Base-by-base conservation (phyloP, 2,329 filamentous ascomycete genomes). In the Aspergillus sp. region DNA sequence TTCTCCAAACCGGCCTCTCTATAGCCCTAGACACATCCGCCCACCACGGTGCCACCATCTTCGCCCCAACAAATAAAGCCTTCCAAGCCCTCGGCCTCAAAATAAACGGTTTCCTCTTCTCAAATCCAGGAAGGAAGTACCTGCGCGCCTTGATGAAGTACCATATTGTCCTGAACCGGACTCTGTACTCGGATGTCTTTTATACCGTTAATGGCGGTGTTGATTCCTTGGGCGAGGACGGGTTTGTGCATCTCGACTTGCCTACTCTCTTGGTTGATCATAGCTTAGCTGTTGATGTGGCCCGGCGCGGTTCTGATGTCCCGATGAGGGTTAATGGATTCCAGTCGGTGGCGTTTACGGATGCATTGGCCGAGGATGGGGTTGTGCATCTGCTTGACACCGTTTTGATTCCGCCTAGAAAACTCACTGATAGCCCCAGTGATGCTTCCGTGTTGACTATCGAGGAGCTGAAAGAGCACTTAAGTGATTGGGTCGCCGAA, bases 71-170 rank as follows among this genome's bases (percentile, higher is more conserved):
- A 37, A 95, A 96, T 74, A 70, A 68, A 5, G 90, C 90, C n/a
- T 95, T 91, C 71, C 61, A 77, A 56, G 79, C 79, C 52, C 82
- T 96, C 1, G 88, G 89, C 0, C 76, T 79, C 1, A 74, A 65
- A 43, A 79, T 85, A 56, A 94, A 91, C 60, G 86, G 83, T 19
- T 96, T 95, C 75, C 74, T 96, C 4, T 96, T 96, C 76, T 87
- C 85, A 46, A 73, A 79, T 27, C 78, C 75, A 41, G 90, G 90
- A 2, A 72, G 77, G 50, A 83, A 83, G 64, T 95, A 88, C 61
- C 77, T 96, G 12, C 81, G 79, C 52, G 88, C 88, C 0, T 71
- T 95, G 37, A 73, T 94, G 11, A 74, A 88, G 69, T 94, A 94
- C 61, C 86, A 91, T 58, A 76, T 90, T 39, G 85, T 85, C 1